These are phyloP conservation scores for Exophiala calicioides DNA, from an alignment of 2,329 filamentous ascomycete genomes.

Conservation along the genomic window DNA sequence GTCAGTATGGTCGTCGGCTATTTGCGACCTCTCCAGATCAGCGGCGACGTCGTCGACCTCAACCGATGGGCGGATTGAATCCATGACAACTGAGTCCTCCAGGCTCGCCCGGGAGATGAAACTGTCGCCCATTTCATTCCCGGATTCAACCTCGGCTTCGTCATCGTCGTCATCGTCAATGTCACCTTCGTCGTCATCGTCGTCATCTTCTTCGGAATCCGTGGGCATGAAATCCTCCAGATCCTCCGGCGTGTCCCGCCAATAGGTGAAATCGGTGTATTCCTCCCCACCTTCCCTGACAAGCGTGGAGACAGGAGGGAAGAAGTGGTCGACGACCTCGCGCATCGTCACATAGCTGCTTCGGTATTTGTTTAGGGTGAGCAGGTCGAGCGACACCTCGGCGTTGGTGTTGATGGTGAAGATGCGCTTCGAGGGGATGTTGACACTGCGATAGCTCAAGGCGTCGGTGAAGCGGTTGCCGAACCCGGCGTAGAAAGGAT, in stretches of 20 bases:
- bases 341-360: conserved; percentile 97
- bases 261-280: conserved; percentile 96
- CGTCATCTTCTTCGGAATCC: conserved; percentile 60
- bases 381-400: conserved; percentile 85
- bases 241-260: conserved; percentile 81
- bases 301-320: conserved; percentile 84
- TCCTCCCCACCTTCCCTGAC: conserved; percentile 89
- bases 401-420: conserved; percentile 99
- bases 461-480: conserved; percentile 96
- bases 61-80: conserved; percentile 54
- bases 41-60: conserved; percentile 28
- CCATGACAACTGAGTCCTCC: conserved; percentile 48
- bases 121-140: conserved; percentile 55
- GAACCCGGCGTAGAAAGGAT: conserved; percentile 95
- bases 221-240: conserved; percentile 86
- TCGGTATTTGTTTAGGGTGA: conserved; percentile 91
- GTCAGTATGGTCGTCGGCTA: conserved; percentile 48
- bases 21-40: conserved; percentile 15
- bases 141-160: conserved; percentile 42
- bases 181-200: conserved; percentile 49
- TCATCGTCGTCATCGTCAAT: conserved; percentile 48
- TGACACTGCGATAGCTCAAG: conserved; percentile 91
- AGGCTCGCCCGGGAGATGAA: conserved; percentile 57
- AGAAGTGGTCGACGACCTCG: conserved; percentile 97
- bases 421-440: conserved; percentile 89